A percentile compares a stretch with the other conserved stretches of the same genome.
phyloP scores from a whole-genome alignment of 2,329 filamentous ascomycete species.

The Neocatenulostroma microsporum region DNA sequence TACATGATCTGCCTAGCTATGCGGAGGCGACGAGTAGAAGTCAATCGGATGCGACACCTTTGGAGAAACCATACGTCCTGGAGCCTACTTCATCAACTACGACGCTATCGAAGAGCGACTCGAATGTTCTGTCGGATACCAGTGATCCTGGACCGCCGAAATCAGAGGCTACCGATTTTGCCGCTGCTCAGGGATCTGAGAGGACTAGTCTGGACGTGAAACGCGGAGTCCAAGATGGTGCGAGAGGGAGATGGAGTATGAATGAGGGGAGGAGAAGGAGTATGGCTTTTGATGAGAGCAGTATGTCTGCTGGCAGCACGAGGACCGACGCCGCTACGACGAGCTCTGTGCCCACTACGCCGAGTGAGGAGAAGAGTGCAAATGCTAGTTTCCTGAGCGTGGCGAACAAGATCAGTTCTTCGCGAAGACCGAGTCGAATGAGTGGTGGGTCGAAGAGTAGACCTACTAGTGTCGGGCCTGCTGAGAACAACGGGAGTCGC shows the following conservation, averaged over 20 bases:
- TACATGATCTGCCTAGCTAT: conserved; percentile 35
- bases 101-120: conserved; percentile 11
- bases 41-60: conserved; percentile 19
- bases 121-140: conserved; percentile 4
- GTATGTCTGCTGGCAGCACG: conserved; percentile 21
- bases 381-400: conserved; percentile 24
- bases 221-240: conserved; percentile 13
- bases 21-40: conserved; percentile 30
- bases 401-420: conserved; percentile 22
- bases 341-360: conserved; percentile 33
- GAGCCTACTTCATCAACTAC: conserved; percentile 15
- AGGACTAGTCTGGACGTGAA: conserved; percentile 26
- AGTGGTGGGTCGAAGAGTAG: conserved; percentile 31
- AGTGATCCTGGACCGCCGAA: too few species aligned
- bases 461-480: conserved; percentile 30
- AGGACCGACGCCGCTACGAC: conserved; percentile 17
- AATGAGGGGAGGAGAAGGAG: conserved; percentile 32
- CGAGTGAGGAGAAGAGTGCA: conserved; percentile 33
- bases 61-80: conserved; percentile 21
- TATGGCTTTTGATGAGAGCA: conserved; percentile 34
- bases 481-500: conserved; percentile 23
- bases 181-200: conserved; percentile 16
- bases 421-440: conserved; percentile 22
- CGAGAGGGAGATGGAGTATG: conserved; percentile 31
- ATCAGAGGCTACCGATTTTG: conserved; percentile 14